Base-by-base conservation (phyloP, 139 green algal genomes). In the Eudorina sp. region DNA sequence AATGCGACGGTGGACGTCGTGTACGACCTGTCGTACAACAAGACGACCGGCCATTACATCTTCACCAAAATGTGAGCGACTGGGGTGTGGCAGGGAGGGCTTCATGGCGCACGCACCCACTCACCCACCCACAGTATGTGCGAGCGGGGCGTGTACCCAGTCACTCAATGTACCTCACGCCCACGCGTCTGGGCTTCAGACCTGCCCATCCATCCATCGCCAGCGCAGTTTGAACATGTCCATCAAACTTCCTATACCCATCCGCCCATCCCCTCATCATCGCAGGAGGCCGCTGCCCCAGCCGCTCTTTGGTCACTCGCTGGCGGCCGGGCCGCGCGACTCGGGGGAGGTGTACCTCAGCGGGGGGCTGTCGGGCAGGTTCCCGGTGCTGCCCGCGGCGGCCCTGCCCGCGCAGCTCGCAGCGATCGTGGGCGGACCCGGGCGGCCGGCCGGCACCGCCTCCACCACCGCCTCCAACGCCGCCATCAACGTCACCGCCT, bases 21-120 rank as follows among this genome's bases (percentile, higher is more conserved):
- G 38, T 85, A 75, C 40, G 78, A 85, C 40, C 25, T 85, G 53
- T 46, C 53, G 55, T 84, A 84, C 76, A 34, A 72, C 23, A 43
- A 27, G 1, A 1, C 31, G 6, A 72, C 53, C 2, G 31, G 5
- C 11, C 6, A 25, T 6, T 85, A 75, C 58, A 46, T 18, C 2
- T 27, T 75, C 4, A 58, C 38, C 3, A 18, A 31, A 14, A 19
- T 85, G 78, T 85, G 40, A 85, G 78, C 77, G 8, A 16, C 41
- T 58, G 51, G 13, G 51, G 13, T 58, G 51, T 58, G 51, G n/a
- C n/a, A n/a, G n/a, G n/a, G n/a, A n/a, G n/a, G n/a, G n/a, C n/a
- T n/a, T n/a, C n/a, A n/a, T n/a, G n/a, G n/a, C n/a, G n/a, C n/a
- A n/a, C n/a, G n/a, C n/a, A n/a, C n/a, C n/a, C n/a, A n/a, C n/a